Evolutionary conservation across 2,329 filamentous ascomycete species (phyloP).

Genomic region (Penicillium sp.): DNA sequence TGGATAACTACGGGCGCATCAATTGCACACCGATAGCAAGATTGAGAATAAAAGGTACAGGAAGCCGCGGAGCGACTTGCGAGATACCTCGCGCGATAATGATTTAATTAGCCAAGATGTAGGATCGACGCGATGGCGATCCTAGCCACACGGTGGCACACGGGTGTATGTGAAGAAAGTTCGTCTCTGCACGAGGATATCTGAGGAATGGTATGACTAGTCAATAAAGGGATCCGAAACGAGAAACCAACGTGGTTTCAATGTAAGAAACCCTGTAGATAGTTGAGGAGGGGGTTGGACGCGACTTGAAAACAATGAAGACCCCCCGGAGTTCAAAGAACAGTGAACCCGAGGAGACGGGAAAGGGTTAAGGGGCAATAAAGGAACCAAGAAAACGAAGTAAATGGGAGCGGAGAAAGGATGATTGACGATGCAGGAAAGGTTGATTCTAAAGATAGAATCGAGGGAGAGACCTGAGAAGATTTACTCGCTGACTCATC

Average conservation of each 20-base stretch:
- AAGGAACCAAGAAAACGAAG: slow-evolving; percentile 5
- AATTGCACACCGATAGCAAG: slow-evolving; percentile 8
- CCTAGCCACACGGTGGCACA: not conserved
- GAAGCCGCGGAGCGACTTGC: slow-evolving; percentile 1
- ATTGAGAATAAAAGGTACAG: not conserved
- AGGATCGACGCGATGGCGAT: slow-evolving; percentile 9
- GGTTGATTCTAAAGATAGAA: slow-evolving; percentile 33
- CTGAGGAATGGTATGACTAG: not conserved
- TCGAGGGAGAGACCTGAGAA: slow-evolving; percentile 15
- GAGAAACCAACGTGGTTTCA: not conserved
- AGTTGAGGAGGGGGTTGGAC: slow-evolving; percentile 10
- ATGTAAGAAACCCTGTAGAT: slow-evolving; percentile 3
- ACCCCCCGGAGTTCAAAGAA: slow-evolving; percentile 5
- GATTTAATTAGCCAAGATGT: not conserved
- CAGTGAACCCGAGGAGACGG: slow-evolving; percentile 9
- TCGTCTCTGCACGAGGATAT: not conserved
- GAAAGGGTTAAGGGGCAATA: not conserved
- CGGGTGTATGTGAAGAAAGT: not conserved
- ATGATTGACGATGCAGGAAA: slow-evolving; percentile 27
- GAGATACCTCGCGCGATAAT: slow-evolving; percentile 2
- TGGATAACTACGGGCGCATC: slow-evolving; percentile 14
- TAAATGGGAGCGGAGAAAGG: slow-evolving; percentile 13
- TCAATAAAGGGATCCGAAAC: slow-evolving; percentile 3
- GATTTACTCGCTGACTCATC: slow-evolving; percentile 10
- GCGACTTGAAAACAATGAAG: slow-evolving; percentile 12